Evolutionary conservation across 23 red algal species (phyloP).

Genomic region (Pyropia haitanensis): DNA sequence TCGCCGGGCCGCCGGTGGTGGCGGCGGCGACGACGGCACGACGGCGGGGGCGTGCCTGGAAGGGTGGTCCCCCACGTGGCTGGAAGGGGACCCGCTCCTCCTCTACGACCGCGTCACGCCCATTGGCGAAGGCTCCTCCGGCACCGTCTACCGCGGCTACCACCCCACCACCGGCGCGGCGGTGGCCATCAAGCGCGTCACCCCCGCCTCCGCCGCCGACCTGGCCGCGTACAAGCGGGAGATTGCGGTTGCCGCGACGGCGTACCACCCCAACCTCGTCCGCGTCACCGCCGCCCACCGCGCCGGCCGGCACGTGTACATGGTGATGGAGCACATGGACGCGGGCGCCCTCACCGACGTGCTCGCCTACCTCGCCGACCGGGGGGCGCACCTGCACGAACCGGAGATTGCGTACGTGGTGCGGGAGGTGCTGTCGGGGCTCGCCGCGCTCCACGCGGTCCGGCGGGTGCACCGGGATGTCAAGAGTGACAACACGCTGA

Average conservation of each 20-base stretch:
- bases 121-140: conserved; percentile 80
- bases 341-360: conserved; percentile 87
- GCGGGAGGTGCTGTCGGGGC: conserved; percentile 73
- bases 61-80: conserved; percentile 49
- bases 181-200: conserved; percentile 80
- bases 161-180: conserved; percentile 22
- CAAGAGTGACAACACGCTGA: conserved; percentile 82
- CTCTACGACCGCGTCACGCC: conserved; percentile 61
- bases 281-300: conserved; percentile 62
- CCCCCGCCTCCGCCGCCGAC: conserved; percentile 41
- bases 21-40: not conserved
- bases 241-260: conserved; percentile 78
- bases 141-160: conserved; percentile 70
- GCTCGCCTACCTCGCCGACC: conserved; percentile 55
- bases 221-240: conserved; percentile 72
- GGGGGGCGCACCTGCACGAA: conserved; percentile 64
- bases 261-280: conserved; percentile 81
- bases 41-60: conserved; percentile 2
- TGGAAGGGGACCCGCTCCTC: conserved; percentile 59
- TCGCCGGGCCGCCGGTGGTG: not conserved
- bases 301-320: conserved; percentile 49
- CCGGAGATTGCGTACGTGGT: conserved; percentile 64
- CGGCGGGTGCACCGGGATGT: conserved; percentile 86
- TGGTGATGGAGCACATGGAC: conserved; percentile 82
- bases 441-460: conserved; percentile 51